Evolutionary conservation across 1,284 basidiomycete species (phyloP).

Genomic region (Sanghuangporus sanghuang): DNA sequence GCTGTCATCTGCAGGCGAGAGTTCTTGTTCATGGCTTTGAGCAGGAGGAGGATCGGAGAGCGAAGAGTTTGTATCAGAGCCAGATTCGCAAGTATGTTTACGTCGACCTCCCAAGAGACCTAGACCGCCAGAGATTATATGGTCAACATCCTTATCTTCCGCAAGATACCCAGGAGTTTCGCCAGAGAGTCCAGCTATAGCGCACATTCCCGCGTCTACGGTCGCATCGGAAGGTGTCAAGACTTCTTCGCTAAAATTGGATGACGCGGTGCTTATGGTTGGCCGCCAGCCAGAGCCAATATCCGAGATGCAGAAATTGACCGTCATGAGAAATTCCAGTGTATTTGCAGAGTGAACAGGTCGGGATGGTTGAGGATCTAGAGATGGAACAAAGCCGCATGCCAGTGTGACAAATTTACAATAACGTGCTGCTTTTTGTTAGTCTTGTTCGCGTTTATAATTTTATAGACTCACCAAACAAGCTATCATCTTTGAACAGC

Average conservation of each 20-base stretch:
- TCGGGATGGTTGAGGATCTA: neutral
- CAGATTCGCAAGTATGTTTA: neutral
- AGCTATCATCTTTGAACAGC: neutral
- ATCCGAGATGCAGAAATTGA: no score
- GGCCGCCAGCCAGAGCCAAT: no score
- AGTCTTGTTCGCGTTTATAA: neutral
- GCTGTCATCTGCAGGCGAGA: neutral
- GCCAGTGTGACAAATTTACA: no score
- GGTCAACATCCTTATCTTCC: neutral
- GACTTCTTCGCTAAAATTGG: neutral
- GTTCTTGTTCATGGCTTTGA: neutral
- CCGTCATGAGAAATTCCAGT: neutral
- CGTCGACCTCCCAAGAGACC: neutral
- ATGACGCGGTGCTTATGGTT: no score
- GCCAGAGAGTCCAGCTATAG: neutral
- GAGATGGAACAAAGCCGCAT: neutral
- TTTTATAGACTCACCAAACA: neutral
- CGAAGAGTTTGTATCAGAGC: neutral
- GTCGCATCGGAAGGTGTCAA: neutral
- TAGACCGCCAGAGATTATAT: neutral
- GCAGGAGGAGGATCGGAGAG: neutral
- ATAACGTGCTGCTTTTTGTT: neutral
- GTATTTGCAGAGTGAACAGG: neutral
- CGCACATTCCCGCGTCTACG: neutral
- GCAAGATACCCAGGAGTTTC: neutral